phyloP scores from a whole-genome alignment of 225 moss, liverwort and hornwort genomes.

The Anthoceros angustus region DNA sequence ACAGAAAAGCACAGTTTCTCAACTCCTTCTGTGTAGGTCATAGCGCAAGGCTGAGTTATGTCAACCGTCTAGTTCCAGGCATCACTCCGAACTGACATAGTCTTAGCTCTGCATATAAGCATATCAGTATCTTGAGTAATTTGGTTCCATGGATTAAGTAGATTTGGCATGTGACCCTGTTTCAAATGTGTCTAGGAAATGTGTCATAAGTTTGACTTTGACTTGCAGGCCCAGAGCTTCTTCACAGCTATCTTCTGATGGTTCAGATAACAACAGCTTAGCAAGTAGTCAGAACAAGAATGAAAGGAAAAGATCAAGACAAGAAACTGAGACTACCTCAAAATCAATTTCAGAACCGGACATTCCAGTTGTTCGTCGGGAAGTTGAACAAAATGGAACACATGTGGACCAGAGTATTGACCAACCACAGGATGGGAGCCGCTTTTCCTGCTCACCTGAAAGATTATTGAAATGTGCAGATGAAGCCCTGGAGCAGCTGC shows the following conservation, averaged over 20 bases:
- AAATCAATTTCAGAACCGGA: not conserved
- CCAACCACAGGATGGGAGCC: not conserved
- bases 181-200: not conserved
- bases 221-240: slow-evolving; percentile 4
- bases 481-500: not conserved
- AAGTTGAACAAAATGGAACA: not conserved
- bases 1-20: too few relatives aligned
- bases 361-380: not conserved
- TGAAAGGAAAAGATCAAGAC: not conserved
- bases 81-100: too few relatives aligned
- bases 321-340: not conserved
- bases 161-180: too few relatives aligned
- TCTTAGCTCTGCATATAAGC: too few relatives aligned
- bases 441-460: not conserved
- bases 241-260: not conserved
- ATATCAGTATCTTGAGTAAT: too few relatives aligned
- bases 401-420: not conserved
- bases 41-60: too few relatives aligned
- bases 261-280: not conserved
- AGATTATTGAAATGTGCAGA: not conserved
- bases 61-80: too few relatives aligned
- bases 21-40: too few relatives aligned
- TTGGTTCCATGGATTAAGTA: too few relatives aligned
- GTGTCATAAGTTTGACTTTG: not conserved
- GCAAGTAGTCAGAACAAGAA: not conserved